A percentile compares a stretch with the other conserved stretches of the same genome.
Conservation (phyloP, 208 protist genomes). For the Leptomonas seymouri region DNA sequence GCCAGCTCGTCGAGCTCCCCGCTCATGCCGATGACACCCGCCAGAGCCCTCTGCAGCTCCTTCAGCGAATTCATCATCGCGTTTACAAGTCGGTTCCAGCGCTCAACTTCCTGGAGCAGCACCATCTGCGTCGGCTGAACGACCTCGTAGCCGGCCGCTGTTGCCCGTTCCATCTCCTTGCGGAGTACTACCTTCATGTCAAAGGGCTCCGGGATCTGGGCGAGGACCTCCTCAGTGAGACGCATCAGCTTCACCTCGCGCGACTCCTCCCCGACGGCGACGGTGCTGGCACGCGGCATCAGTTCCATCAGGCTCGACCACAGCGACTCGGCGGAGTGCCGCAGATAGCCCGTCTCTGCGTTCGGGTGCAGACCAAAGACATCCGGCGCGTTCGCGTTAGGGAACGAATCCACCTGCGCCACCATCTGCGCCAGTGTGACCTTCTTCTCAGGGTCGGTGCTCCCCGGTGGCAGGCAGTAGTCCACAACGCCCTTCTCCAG, state of each 20-base stretch:
- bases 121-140: constrained; percentile 96
- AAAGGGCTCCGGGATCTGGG: constrained; percentile 93
- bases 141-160: constrained; percentile 61
- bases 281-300: constrained; percentile 90
- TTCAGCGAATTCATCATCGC: constrained; percentile 93
- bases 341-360: constrained; percentile 98
- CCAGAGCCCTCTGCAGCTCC: constrained; percentile 96
- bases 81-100: constrained; percentile 96
- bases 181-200: constrained; percentile 85
- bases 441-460: constrained; percentile 63
- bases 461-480: constrained; percentile 92
- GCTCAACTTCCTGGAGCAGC: constrained; percentile 98
- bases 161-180: constrained; percentile 74
- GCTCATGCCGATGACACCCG: constrained; percentile 98
- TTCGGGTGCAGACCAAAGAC: constrained; percentile 99
- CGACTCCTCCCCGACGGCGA: constrained; percentile 59
- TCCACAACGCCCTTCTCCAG: constrained; percentile 74
- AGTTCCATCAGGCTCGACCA: constrained; percentile 96
- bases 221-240: constrained; percentile 90
- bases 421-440: constrained; percentile 89
- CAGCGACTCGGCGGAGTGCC: constrained; percentile 93
- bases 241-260: constrained; percentile 90
- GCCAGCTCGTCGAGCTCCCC: constrained; percentile 96
- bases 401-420: constrained; percentile 92
- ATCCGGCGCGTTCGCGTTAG: constrained; percentile 95